A percentile compares a stretch with the other conserved stretches of the same genome.
Conservation (phyloP, 768 basidiomycete species). For the Boletus insuetus region DNA sequence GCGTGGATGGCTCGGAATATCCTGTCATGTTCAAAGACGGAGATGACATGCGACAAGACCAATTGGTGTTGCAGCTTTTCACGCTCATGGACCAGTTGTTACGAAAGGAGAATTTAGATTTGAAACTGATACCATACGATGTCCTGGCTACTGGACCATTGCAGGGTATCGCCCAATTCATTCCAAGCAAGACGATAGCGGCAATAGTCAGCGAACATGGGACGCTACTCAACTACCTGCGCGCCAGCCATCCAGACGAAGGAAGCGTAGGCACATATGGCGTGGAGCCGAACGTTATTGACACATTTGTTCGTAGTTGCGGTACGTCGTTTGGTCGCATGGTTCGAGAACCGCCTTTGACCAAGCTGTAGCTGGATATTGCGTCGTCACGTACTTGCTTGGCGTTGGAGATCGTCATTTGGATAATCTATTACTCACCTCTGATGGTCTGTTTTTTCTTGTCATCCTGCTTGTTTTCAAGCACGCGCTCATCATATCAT, state of each 20-base stretch:
- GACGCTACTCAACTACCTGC: slow-evolving; percentile 81
- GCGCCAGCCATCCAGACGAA: slow-evolving; percentile 87
- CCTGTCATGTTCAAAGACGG: slow-evolving; percentile 99
- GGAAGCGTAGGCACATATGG: slow-evolving; percentile 93
- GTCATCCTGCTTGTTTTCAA: not conserved
- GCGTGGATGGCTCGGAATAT: slow-evolving; percentile 80
- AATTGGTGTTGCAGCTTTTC: slow-evolving; percentile 97
- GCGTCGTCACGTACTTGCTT: slow-evolving; percentile 92
- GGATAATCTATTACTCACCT: slow-evolving; percentile 89
- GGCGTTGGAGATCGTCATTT: slow-evolving; percentile 97
- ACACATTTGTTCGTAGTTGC: slow-evolving; percentile 95
- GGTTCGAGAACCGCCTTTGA: slow-evolving; percentile 8
- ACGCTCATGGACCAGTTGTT: slow-evolving; percentile 95
- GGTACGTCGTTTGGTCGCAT: slow-evolving; percentile 53
- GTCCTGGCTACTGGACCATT: slow-evolving; percentile 89
- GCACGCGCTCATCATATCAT: slow-evolving; percentile 1
- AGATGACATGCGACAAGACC: slow-evolving; percentile 98
- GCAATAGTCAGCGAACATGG: slow-evolving; percentile 92
- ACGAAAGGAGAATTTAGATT: slow-evolving; percentile 91
- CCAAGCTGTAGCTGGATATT: slow-evolving; percentile 79
- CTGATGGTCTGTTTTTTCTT: slow-evolving; percentile 63
- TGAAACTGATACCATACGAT: slow-evolving; percentile 87
- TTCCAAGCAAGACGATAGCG: slow-evolving; percentile 93
- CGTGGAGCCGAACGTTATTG: slow-evolving; percentile 91
- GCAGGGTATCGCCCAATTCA: slow-evolving; percentile 96